Evolutionary conservation across 2,329 filamentous ascomycete genomes (phyloP), one percentile per base, ranked within the genome.

Genomic region (Paraphaeosphaeria minitans): DNA sequence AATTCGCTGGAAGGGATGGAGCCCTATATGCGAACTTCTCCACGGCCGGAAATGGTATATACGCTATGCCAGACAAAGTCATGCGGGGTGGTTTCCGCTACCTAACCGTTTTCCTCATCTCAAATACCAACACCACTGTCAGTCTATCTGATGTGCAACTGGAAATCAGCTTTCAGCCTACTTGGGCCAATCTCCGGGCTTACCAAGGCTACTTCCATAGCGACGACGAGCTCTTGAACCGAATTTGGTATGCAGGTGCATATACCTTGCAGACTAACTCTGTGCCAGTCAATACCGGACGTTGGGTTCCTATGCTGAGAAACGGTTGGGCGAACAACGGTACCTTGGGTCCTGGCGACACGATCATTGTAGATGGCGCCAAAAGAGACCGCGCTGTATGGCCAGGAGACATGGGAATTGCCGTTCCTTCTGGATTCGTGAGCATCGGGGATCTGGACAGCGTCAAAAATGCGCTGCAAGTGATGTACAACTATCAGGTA

Each of bases 81-180:
- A 71, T 83, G 50, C 78, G 83, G 10, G 83, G 84, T 4, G 83
- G 82, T 0, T 85, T 85, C 63, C 77, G 82, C 19, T 85, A 85
- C 59, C 67, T 85, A 59, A 85, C 81, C 0, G 57, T 81, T 10
- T 82, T 82, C 57, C 70, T 82, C 41, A 61, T 79, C 4, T 76
- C 74, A 2, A 68, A 70, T 6, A 66, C 71, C 14, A 71, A 73
- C 16, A 65, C 66, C 2, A 77, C 76, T 8, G 66, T 82, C 4
- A 62, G 68, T 0, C 65, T 83, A 29, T 68, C 73, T 0, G 70
- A 78, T 49, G 65, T 83, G 10, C 70, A 64, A 43, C 62, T 82
- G 21, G 80, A 83, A 37, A 74, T 84, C 39, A 75, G 71, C 3
- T 83, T 83, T 53, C 80, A 83, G 55, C 82, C 82, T 1, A 82